Percentiles rank a stretch among this genome's conserved stretches.
These are phyloP conservation scores for Lactarius quietus DNA, from an alignment of 768 basidiomycete genomes.

Conservation along the genomic window DNA sequence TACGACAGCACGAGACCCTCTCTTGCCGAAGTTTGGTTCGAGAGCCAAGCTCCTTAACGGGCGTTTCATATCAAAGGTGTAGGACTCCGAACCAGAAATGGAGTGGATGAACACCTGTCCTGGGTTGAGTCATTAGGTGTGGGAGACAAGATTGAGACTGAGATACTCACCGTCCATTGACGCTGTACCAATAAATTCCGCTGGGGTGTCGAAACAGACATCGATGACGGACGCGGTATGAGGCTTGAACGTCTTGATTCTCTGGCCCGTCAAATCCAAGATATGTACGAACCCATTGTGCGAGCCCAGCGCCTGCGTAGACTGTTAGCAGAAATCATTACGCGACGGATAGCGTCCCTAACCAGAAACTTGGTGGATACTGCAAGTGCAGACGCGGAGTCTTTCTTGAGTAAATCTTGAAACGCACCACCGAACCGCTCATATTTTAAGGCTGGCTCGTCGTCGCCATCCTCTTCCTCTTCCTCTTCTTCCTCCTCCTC, in stretches of 20 bases:
- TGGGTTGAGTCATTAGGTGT: slow-evolving; percentile 34
- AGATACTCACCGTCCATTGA: slow-evolving; percentile 82
- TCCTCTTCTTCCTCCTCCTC: slow-evolving; percentile 48
- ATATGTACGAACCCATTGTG: slow-evolving; percentile 92
- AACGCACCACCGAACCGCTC: slow-evolving; percentile 70
- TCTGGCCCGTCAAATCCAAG: slow-evolving; percentile 70
- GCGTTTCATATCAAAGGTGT: slow-evolving; percentile 86
- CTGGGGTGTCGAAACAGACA: slow-evolving; percentile 77
- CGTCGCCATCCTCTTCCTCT: slow-evolving; percentile 66
- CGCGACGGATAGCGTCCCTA: slow-evolving; percentile 24
- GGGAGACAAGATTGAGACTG: background rate
- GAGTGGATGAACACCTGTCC: slow-evolving; percentile 92
- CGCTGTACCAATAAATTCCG: slow-evolving; percentile 88
- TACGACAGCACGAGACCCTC: slow-evolving; percentile 72
- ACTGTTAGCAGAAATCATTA: slow-evolving; percentile 4
- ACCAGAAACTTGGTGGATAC: slow-evolving; percentile 75
- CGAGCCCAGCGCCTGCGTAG: slow-evolving; percentile 77
- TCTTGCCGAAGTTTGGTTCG: slow-evolving; percentile 86
- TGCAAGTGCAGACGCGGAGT: slow-evolving; percentile 80
- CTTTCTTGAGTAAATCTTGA: slow-evolving; percentile 79
- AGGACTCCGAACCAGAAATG: slow-evolving; percentile 70
- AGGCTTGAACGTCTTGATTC: slow-evolving; percentile 86
- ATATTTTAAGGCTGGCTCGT: slow-evolving; percentile 91
- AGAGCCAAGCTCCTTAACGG: slow-evolving; percentile 88
- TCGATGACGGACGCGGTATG: slow-evolving; percentile 87